phyloP scores from a whole-genome alignment of 2,329 filamentous ascomycete species.

The Colletotrichum caudatum region DNA sequence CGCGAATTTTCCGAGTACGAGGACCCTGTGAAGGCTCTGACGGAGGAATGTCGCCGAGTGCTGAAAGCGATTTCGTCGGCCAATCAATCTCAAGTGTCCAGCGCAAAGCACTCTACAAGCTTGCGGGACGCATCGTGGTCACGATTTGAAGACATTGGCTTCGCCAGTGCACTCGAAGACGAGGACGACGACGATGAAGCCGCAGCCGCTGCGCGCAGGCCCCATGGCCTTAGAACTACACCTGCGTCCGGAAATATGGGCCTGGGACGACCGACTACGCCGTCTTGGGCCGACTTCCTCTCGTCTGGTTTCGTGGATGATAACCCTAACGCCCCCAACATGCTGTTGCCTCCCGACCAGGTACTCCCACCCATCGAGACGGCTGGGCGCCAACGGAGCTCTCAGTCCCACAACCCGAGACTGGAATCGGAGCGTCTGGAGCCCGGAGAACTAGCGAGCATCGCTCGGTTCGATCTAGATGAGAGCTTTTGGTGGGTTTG shows the following conservation, averaged over 20 bases:
- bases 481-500: slow-evolving; percentile 99
- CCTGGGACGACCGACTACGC: slow-evolving; percentile 87
- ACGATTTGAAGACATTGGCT: slow-evolving; percentile 94
- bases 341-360: slow-evolving; percentile 92
- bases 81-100: slow-evolving; percentile 85
- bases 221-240: slow-evolving; percentile 69
- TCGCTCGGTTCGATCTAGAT: slow-evolving; percentile 86
- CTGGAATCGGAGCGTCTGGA: slow-evolving; percentile 81
- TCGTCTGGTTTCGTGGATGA: slow-evolving; percentile 92
- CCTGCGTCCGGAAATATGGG: slow-evolving; percentile 76
- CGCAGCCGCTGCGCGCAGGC: slow-evolving; percentile 55
- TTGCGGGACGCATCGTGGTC: slow-evolving; percentile 94
- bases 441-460: slow-evolving; percentile 94
- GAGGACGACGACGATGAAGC: slow-evolving; percentile 74
- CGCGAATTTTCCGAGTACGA: slow-evolving; percentile 89
- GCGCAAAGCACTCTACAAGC: slow-evolving; percentile 77
- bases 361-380: slow-evolving; percentile 86
- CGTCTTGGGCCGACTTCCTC: slow-evolving; percentile 98
- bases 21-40: slow-evolving; percentile 87
- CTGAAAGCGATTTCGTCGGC: slow-evolving; percentile 87
- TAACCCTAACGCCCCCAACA: slow-evolving; percentile 71
- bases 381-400: slow-evolving; percentile 80
- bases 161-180: slow-evolving; percentile 80
- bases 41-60: slow-evolving; percentile 93
- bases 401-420: slow-evolving; percentile 83